Evolutionary conservation across 1,139 yeast genomes (phyloP), one percentile per base, ranked within the genome.

Genomic region (Starmera stellimalicola): DNA sequence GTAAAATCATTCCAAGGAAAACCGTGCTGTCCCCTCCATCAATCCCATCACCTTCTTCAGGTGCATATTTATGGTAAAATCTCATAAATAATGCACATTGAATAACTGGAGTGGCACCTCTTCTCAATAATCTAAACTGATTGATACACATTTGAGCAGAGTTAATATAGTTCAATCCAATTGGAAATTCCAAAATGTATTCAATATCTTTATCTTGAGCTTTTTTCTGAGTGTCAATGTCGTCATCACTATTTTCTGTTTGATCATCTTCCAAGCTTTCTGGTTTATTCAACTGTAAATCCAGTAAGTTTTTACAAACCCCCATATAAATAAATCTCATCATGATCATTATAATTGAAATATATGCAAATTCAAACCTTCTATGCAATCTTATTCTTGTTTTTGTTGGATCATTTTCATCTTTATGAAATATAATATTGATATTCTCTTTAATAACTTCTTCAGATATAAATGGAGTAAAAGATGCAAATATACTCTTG

Each of bases 1-100:
- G 71, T 2, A 70, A 50, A 31, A 74, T 46, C 42, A 67, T 51
- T 3, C 73, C 70, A 11, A 62, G 55, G 33, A 61, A 60, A 1
- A 65, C 60, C 35, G 64, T 70, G 0, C 68, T 53, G 35, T 65
- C 73, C 8, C 72, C 70, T 24, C 73, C 77, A 38, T 70, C 73
- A 4, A 60, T 58, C 3, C 63, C 63, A 37, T 60, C 64, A 14
- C 74, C 73, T 41, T 68, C 74, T 41, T 70, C 76, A 0, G 76
- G 76, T 0, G 75, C 72, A 33, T 48, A 56, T 15, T 54, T 50
- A 25, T 65, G 64, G 40, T 72, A 72, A 12, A 69, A 52, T 25
- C 71, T 54, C 53, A 70, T 57, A 40, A 62, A 52, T 8, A 71
- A 38, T 6, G 46, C 38, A 27, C 71, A 64, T 44, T 73, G 78